Evolutionary conservation across 2,329 filamentous ascomycete species (phyloP).

Genomic region (Sporothrix sp.): DNA sequence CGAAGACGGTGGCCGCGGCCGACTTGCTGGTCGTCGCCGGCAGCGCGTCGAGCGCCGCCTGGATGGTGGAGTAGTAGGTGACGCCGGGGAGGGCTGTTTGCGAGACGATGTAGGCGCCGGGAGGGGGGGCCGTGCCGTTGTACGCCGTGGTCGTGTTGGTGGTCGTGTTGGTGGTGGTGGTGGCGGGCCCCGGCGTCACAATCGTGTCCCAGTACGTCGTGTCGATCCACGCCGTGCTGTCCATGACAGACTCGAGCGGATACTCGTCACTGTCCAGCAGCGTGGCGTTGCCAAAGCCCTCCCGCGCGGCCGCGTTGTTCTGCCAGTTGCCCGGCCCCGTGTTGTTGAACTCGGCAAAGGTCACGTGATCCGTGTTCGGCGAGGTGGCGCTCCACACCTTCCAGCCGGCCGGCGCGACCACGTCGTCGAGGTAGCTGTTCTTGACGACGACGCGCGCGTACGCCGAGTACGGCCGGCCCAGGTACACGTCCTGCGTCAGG

Average conservation of each 20-base stretch:
- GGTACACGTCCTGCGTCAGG: slow-evolving; percentile 43
- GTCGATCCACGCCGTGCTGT: slow-evolving; percentile 22
- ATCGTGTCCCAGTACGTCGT: slow-evolving; percentile 21
- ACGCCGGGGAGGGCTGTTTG: slow-evolving; percentile 26
- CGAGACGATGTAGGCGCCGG: slow-evolving; percentile 25
- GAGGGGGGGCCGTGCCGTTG: slow-evolving; percentile 23
- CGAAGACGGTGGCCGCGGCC: slow-evolving; percentile 42
- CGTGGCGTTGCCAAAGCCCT: slow-evolving; percentile 19
- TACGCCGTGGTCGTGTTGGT: slow-evolving; percentile 2
- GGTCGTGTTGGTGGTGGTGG: slow-evolving; percentile 15
- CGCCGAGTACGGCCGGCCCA: slow-evolving; percentile 38
- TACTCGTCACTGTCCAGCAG: slow-evolving; percentile 21
- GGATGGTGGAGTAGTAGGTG: slow-evolving; percentile 27
- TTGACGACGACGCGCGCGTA: slow-evolving; percentile 40
- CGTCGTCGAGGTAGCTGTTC: slow-evolving; percentile 38
- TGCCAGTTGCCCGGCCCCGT: slow-evolving; percentile 37
- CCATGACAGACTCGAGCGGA: slow-evolving; percentile 19
- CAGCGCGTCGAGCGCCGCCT: slow-evolving; percentile 49
- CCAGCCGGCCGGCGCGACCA: slow-evolving; percentile 53
- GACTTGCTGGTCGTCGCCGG: slow-evolving; percentile 35
- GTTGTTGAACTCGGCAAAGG: slow-evolving; percentile 45
- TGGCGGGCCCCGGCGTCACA: slow-evolving; percentile 15
- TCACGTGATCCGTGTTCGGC: slow-evolving; percentile 26
- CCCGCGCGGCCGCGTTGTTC: slow-evolving; percentile 21
- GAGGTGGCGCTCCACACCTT: slow-evolving; percentile 26